phyloP scores from a whole-genome alignment of 73 alveolate species.

The Stentor roeselii region DNA sequence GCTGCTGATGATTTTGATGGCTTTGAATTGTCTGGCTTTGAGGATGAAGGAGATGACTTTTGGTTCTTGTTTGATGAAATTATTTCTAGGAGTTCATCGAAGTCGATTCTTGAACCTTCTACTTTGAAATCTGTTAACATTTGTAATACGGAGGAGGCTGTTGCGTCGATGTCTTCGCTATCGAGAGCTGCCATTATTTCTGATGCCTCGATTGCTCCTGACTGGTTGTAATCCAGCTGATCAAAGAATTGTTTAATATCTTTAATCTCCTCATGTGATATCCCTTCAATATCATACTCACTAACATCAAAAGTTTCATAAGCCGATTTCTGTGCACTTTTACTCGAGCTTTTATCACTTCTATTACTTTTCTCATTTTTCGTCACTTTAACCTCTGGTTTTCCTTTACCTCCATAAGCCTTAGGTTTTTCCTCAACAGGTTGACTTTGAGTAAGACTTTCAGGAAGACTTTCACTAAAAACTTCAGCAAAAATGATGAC shows the following conservation, averaged over 20 bases:
- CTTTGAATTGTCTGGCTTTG: not conserved
- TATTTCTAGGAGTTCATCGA: not conserved
- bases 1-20: not conserved
- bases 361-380: not conserved
- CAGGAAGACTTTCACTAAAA: not conserved
- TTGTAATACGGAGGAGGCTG: not conserved
- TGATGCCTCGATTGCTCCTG: not conserved
- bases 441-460: not conserved
- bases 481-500: conserved; percentile 45
- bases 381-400: not conserved
- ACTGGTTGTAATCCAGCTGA: not conserved
- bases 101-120: not conserved
- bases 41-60: not conserved
- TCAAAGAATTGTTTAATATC: not conserved
- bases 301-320: not conserved
- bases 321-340: not conserved
- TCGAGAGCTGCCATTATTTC: not conserved
- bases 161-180: not conserved
- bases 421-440: not conserved
- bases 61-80: not conserved
- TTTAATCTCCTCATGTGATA: not conserved
- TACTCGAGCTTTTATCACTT: not conserved
- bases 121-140: not conserved
- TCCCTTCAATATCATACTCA: not conserved
- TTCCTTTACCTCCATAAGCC: not conserved